A percentile compares a stretch with the other conserved stretches of the same genome.
Conservation (phyloP, 768 basidiomycete genomes). For the Tulasnella sp. region DNA sequence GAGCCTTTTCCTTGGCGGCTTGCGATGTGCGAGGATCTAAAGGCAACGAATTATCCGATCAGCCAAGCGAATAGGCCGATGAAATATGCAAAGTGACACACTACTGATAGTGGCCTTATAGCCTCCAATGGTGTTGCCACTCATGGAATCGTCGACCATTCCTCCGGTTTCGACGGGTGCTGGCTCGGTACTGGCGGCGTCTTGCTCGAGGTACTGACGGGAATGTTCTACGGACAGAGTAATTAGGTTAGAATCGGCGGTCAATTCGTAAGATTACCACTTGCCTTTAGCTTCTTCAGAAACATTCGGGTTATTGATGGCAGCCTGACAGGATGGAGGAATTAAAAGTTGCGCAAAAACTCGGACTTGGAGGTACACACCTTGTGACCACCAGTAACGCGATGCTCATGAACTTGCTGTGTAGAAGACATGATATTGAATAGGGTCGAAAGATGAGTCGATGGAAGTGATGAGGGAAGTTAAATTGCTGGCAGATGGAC, state of each 20-base stretch:
- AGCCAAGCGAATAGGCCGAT: not conserved
- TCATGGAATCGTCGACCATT: slow-evolving; percentile 13
- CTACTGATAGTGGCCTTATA: slow-evolving; percentile 32
- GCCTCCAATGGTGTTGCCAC: slow-evolving; percentile 23
- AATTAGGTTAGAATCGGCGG: not conserved
- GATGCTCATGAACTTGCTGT: slow-evolving; percentile 5
- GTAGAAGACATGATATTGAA: slow-evolving; percentile 17
- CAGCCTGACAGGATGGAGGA: slow-evolving; percentile 32
- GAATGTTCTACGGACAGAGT: not conserved
- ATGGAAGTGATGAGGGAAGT: not conserved
- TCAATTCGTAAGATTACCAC: too few relatives aligned
- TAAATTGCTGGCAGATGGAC: not conserved
- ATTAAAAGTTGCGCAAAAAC: not conserved
- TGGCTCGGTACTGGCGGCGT: not conserved
- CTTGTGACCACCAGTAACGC: slow-evolving; percentile 43
- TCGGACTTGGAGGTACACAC: not conserved
- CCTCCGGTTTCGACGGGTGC: slow-evolving; percentile 11
- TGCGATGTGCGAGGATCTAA: slow-evolving; percentile 53
- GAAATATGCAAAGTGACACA: not conserved
- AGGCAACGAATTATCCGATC: not conserved
- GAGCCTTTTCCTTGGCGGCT: slow-evolving; percentile 58
- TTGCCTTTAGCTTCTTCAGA: slow-evolving; percentile 43
- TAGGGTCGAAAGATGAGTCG: not conserved
- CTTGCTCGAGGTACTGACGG: not conserved
- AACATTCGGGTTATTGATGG: slow-evolving; percentile 42